Evolutionary conservation across 1,139 yeast genomes (phyloP), one percentile per base, ranked within the genome.

Genomic region (Meyerozyma smithsonii): DNA sequence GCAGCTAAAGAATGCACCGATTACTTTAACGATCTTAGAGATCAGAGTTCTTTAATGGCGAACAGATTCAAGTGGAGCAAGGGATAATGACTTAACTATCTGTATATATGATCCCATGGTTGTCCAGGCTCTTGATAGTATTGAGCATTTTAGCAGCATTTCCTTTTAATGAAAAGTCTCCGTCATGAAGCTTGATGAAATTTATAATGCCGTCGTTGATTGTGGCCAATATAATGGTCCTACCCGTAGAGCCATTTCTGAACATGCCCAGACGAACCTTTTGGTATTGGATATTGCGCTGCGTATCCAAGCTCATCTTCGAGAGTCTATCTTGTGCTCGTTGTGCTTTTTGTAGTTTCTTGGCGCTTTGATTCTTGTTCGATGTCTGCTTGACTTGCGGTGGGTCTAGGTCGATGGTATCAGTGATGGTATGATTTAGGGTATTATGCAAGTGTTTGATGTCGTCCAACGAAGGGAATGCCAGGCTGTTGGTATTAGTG

Each of bases 121-220:
- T 16, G 16, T 18, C 14, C 15, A 14, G 15, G 12, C 3, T 8
- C 21, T 17, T 17, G 21, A 30, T 18, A n/a, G n/a, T 18, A 14
- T 30, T 14, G 5, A 30, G 21, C 21, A 16, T 30, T 11, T 16
- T 18, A 17, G 21, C 21, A 30, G 21, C 34, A 18, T 17, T 5
- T 16, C 34, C 34, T 18, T 11, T 4, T 18, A 68, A 55, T 1
- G 72, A 69, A 53, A 86, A 85, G 41, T 77, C 78, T 1, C 81
- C 76, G 46, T 80, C 84, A 1, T 78, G 62, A 4, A 86, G 54
- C 33, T 71, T 74, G 16, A 81, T 68, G 52, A 86, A 85, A 50
- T 81, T 84, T 5, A 86, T 72, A 4, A 84, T 67, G 0, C 96
- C 95, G 47, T 78, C 72, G 53, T 84, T 90, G 2, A 85, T 74